Evolutionary conservation across 2,329 filamentous ascomycete species (phyloP).

Genomic region (Aspergillus carbonarius): DNA sequence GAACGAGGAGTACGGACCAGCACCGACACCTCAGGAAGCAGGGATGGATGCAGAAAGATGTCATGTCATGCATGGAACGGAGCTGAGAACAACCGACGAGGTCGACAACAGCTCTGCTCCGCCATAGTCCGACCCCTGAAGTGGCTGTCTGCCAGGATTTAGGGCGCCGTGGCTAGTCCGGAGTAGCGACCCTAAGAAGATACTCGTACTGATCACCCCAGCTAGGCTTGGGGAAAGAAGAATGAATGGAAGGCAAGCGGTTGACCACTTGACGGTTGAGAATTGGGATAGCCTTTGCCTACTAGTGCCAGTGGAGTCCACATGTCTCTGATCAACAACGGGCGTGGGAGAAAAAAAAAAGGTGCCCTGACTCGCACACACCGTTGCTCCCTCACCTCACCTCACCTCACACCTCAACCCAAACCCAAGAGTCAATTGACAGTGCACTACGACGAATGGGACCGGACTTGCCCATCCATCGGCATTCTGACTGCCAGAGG

Average conservation of each 20-base stretch:
- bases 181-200: neutral
- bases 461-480: neutral
- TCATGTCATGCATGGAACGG: neutral
- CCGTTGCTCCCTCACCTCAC: no score
- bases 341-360: neutral
- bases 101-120: neutral
- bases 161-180: neutral
- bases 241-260: neutral
- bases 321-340: slow-evolving; percentile 1
- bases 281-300: neutral
- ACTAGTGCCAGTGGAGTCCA: neutral
- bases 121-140: neutral
- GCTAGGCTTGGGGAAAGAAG: neutral
- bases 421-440: no score
- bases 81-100: neutral
- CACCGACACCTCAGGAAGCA: neutral
- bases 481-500: neutral
- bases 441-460: neutral
- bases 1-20: neutral
- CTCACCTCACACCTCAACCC: no score
- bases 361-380: no score
- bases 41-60: neutral
- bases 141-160: neutral
- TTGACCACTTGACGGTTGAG: neutral
- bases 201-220: neutral